Evolutionary conservation across 371 early-diverging fungal genomes (phyloP).

Genomic region (Lichtheimia corymbifera): DNA sequence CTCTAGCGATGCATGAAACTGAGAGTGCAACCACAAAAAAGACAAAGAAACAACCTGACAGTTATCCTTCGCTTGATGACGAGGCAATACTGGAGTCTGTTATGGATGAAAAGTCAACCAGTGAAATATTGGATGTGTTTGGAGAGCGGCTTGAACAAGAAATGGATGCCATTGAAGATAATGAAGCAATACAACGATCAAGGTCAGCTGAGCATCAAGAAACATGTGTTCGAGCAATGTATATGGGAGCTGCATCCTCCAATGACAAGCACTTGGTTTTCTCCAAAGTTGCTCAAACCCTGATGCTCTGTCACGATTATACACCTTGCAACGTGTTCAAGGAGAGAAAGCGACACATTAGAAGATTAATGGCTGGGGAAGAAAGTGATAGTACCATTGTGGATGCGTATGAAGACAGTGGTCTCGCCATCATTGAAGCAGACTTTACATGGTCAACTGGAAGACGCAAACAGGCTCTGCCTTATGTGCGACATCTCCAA

Average conservation of each 20-base stretch:
- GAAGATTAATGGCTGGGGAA: background rate
- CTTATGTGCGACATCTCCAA: background rate
- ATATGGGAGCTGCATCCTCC: background rate
- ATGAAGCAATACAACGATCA: background rate
- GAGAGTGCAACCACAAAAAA: too few species aligned
- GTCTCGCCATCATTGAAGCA: slow-evolving; percentile 22
- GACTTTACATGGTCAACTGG: slow-evolving; percentile 20
- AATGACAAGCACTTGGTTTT: background rate
- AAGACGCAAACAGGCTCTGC: background rate
- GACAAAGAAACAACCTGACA: too few species aligned
- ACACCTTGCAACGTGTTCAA: background rate
- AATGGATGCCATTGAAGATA: background rate
- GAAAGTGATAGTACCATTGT: slow-evolving; percentile 7
- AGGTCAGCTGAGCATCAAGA: background rate
- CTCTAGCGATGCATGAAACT: too few species aligned
- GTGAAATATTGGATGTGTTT: background rate
- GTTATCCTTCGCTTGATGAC: too few species aligned
- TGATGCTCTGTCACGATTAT: background rate
- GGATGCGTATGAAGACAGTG: slow-evolving; percentile 24
- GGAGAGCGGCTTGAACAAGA: slow-evolving; percentile 1
- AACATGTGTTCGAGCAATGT: background rate
- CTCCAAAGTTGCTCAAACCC: background rate
- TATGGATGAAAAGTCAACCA: background rate
- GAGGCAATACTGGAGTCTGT: too few species aligned
- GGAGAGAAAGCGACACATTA: slow-evolving; percentile 1